These are phyloP conservation scores for Melampsora americana DNA, from an alignment of 1,284 basidiomycete genomes.

Conservation along the genomic window DNA sequence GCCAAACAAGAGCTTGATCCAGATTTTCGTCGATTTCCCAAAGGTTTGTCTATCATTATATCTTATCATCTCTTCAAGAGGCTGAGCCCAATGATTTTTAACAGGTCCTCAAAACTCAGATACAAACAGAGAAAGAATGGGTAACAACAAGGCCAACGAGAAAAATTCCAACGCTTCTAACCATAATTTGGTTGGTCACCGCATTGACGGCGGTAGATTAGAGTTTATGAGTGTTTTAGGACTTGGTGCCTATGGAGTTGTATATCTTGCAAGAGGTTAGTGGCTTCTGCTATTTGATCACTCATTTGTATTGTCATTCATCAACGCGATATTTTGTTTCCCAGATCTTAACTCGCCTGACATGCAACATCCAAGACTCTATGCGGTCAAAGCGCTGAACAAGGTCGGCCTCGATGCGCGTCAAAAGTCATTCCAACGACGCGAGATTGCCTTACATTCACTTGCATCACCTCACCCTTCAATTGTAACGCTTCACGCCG, in stretches of 20 bases:
- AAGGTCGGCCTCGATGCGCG: constrained; percentile 64
- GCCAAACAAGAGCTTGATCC: constrained; percentile 36
- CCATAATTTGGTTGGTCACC: constrained; percentile 55
- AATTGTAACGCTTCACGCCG: constrained; percentile 82
- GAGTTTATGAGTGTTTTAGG: constrained; percentile 87
- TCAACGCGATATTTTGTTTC: background rate
- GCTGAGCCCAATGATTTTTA: background rate
- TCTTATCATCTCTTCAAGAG: background rate
- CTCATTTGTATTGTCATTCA: background rate
- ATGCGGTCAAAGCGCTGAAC: constrained; percentile 81
- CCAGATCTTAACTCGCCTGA: constrained; percentile 42
- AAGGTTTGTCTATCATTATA: constrained; percentile 4
- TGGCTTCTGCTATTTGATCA: constrained; percentile 55
- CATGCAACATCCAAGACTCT: constrained; percentile 48
- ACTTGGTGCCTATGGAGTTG: constrained; percentile 90
- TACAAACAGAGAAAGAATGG: constrained; percentile 30
- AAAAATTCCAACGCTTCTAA: constrained; percentile 42
- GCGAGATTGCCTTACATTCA: constrained; percentile 65
- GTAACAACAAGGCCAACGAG: constrained; percentile 4
- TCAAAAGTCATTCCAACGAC: constrained; percentile 74
- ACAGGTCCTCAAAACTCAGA: constrained; percentile 31
- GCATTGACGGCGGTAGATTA: constrained; percentile 59
- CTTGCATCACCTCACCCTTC: constrained; percentile 70
- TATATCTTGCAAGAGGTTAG: constrained; percentile 75
- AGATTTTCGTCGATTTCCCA: constrained; percentile 23